Evolutionary conservation across 2,329 filamentous ascomycete species (phyloP).

Genomic region (Diaporthe vexans): DNA sequence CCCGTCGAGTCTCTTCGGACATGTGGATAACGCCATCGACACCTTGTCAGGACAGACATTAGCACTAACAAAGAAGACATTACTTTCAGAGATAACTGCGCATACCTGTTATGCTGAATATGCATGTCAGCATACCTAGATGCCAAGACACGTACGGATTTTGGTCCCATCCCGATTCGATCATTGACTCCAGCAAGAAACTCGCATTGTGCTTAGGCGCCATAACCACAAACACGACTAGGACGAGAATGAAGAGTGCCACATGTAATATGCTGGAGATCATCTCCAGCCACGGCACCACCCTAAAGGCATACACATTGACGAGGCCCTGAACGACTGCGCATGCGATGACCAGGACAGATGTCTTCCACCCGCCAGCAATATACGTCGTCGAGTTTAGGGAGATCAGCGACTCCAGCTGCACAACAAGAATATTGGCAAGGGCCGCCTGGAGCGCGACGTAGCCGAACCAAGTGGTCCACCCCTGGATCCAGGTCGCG

Average conservation of each 20-base stretch:
- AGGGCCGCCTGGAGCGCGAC: slow-evolving; percentile 52
- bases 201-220: neutral
- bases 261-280: slow-evolving; percentile 50
- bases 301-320: slow-evolving; percentile 51
- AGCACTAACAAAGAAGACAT: neutral
- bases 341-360: slow-evolving; percentile 55
- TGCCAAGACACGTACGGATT: slow-evolving; percentile 48
- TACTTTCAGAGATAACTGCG: neutral
- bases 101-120: slow-evolving; percentile 51
- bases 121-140: slow-evolving; percentile 53
- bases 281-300: slow-evolving; percentile 56
- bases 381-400: slow-evolving; percentile 40
- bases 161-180: slow-evolving; percentile 43
- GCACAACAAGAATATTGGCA: slow-evolving; percentile 46
- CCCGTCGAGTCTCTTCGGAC: slow-evolving; percentile 59
- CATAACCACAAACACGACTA: slow-evolving; percentile 40
- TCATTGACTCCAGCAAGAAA: slow-evolving; percentile 31
- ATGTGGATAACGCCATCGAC: slow-evolving; percentile 63
- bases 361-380: slow-evolving; percentile 52
- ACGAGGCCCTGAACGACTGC: slow-evolving; percentile 48
- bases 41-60: slow-evolving; percentile 46
- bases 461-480: slow-evolving; percentile 59
- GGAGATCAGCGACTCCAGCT: slow-evolving; percentile 5
- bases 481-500: slow-evolving; percentile 47
- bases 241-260: slow-evolving; percentile 32